Percentiles rank a stretch among this genome's conserved stretches.
phyloP scores from a whole-genome alignment of 345 rosid species.

The Eucalyptus curtisii region DNA sequence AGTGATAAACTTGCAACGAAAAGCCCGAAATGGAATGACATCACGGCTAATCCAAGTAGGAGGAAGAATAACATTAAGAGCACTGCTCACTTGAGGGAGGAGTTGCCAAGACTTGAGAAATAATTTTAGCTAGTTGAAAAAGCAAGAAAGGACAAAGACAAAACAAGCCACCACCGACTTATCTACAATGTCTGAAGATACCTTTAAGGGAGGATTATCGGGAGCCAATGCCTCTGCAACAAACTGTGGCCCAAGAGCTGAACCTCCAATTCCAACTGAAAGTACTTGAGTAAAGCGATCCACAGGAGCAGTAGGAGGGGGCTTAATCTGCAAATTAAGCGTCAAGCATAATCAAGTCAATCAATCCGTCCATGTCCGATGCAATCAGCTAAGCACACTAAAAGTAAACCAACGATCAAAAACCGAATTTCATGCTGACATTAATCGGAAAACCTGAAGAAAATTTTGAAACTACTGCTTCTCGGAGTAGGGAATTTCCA shows the following conservation, averaged over 20 bases:
- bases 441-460: not conserved
- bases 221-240: conserved; percentile 98
- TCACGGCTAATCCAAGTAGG: not conserved
- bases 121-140: not conserved
- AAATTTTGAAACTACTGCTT: not conserved
- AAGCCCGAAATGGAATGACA: not conserved
- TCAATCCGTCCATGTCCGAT: not conserved
- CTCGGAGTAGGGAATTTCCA: not conserved
- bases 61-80: not conserved
- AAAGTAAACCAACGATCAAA: not conserved
- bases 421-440: not conserved
- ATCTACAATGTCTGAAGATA: not conserved
- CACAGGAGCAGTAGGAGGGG: conserved; percentile 46
- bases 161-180: not conserved
- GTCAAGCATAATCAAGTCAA: not conserved
- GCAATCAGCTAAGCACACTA: not conserved
- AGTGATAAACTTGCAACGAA: not conserved
- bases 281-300: conserved; percentile 87
- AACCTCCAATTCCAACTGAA: conserved; percentile 95
- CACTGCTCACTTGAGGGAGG: not conserved
- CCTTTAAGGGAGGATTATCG: conserved; percentile 95
- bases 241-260: conserved; percentile 97
- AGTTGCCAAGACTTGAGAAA: not conserved
- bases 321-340: conserved; percentile 49
- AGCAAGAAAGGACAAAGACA: not conserved